A percentile compares a stretch with the other conserved stretches of the same genome.
Evolutionary conservation across 495 filamentous ascomycete genomes (phyloP).

Genomic region (Glarea lozoyensis): DNA sequence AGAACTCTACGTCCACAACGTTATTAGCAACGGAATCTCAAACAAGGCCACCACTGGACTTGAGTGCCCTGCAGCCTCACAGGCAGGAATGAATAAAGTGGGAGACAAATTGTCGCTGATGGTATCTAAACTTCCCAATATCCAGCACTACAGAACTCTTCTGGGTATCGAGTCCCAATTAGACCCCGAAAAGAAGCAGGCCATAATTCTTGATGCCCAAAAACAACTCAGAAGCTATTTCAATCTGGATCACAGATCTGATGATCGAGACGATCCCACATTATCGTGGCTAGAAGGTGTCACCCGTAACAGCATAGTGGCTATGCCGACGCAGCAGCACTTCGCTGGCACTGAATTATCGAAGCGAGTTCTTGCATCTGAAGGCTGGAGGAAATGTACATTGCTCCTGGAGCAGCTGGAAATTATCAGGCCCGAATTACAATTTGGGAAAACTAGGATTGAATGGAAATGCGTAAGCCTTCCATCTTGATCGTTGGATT

Average conservation of each 20-base stretch:
- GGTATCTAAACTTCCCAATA: too few species aligned
- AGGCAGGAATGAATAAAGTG: not conserved
- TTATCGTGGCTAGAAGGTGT: not conserved
- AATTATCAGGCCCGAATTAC: not conserved
- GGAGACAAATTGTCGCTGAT: not conserved
- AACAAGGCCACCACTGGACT: not conserved
- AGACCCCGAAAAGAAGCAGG: too few species aligned
- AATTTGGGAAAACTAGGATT: conserved; percentile 8
- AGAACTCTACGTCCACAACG: not conserved
- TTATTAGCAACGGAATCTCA: not conserved
- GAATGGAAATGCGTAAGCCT: conserved; percentile 14
- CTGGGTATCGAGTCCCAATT: too few species aligned
- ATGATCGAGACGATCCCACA: not conserved
- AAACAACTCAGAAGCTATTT: too few species aligned
- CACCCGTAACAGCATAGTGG: not conserved
- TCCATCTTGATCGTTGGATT: too few species aligned
- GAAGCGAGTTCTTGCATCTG: not conserved
- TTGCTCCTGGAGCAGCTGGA: not conserved
- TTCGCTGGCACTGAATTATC: not conserved
- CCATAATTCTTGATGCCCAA: too few species aligned
- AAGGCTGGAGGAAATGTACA: not conserved
- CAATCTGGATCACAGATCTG: too few species aligned
- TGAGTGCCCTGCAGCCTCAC: not conserved
- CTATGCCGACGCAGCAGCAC: not conserved
- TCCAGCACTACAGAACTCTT: too few species aligned